Base-by-base conservation (phyloP, 176 grass and related monocot genomes). In the Poa pratensis region DNA sequence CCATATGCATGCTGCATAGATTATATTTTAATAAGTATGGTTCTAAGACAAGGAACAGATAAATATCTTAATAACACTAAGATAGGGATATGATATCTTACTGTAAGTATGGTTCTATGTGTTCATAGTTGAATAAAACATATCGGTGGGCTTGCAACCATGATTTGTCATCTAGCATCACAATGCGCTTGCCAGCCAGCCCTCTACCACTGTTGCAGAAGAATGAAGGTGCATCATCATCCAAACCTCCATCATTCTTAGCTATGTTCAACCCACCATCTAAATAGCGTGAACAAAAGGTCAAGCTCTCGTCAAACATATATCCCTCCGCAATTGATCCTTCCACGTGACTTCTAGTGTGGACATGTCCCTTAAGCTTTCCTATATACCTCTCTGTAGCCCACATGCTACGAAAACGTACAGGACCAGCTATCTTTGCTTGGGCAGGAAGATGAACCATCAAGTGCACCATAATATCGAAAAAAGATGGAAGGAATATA, bases 141-240 rank as follows among this genome's bases (percentile, higher is more conserved):
- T 77, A 77, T 59, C 10, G 58, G n/a, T 77, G 52, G 1, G 75
- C 53, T 59, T 77, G 53, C 0, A 77, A 12, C 52, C 75, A 59
- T 4, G 53, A 40, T 6, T 58, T 37, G 18, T 77, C 3, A 15
- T 77, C 74, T 58, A 77, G 15, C 5, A 6, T 77, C 17, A 58
- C 18, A 39, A 39, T 39, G 37, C 37, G 5, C 37, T 39, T 39
- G 37, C 37, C 37, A 39, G 37, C 37, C 37, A 77, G 14, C 1
- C 75, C 52, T 14, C 75, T 30, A 14, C 30, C 52, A 57, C 6
- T 58, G 11, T 6, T 58, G 11, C 6, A 11, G 12, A 77, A 77
- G 9, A 39, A 76, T 14, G 74, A 5, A 77, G 30, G n/a, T 18
- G 17, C 13, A 16, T 11, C 13, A 18, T 1, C 24, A 64, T 30